Percentiles rank a stretch among this genome's conserved stretches.
phyloP scores from a whole-genome alignment of 2,329 filamentous ascomycete genomes.

The Pestalotiopsis sp. region DNA sequence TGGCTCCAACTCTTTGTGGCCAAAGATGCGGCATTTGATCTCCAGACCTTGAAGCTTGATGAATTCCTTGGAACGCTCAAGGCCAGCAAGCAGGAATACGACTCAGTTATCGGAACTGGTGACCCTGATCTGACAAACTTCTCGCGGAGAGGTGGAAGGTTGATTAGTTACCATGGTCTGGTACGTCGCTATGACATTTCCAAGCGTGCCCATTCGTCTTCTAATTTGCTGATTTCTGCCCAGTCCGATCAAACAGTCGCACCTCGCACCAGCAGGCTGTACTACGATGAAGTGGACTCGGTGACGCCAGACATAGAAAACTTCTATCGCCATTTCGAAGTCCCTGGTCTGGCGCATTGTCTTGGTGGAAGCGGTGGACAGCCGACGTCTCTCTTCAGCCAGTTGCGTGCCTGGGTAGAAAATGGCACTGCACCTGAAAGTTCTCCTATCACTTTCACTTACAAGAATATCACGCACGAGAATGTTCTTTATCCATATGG shows the following conservation, averaged over 20 bases:
- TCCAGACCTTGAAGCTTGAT: background rate
- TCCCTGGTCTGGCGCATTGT: slow-evolving; percentile 2
- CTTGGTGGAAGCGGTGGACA: background rate
- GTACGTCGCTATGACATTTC: background rate
- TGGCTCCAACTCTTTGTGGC: background rate
- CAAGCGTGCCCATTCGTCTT: background rate
- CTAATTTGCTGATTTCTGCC: too few species aligned
- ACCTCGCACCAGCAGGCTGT: background rate
- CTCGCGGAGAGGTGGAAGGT: background rate
- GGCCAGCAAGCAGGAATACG: background rate
- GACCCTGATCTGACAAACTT: background rate
- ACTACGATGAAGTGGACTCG: background rate
- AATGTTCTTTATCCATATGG: background rate
- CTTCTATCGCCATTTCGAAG: slow-evolving; percentile 1
- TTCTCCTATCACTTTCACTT: background rate
- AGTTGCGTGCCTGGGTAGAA: slow-evolving; percentile 4
- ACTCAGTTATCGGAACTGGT: background rate
- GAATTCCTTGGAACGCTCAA: background rate
- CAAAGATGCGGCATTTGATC: background rate
- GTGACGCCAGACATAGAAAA: background rate
- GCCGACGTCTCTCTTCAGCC: background rate
- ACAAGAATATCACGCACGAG: background rate
- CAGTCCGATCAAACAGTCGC: background rate
- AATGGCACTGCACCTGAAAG: slow-evolving; percentile 1
- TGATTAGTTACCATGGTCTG: slow-evolving; percentile 2